Conservation (phyloP, 2,329 filamentous ascomycete species). For the Colletotrichum agaves region DNA sequence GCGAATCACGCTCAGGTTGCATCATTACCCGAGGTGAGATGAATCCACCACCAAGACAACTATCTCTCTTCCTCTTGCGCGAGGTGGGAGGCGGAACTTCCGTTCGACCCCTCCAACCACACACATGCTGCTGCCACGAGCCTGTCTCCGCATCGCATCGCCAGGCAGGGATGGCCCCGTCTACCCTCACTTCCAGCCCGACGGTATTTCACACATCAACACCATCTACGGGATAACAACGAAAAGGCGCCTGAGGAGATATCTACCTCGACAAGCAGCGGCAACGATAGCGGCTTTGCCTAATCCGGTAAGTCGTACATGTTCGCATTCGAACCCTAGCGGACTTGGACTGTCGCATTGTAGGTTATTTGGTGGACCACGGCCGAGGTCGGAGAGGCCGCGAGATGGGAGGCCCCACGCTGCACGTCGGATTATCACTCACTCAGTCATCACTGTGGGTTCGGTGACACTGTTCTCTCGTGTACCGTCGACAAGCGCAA, state of each 20-base stretch:
- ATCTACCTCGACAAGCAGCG: neutral
- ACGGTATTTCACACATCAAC: neutral
- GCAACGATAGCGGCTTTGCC: constrained; percentile 3
- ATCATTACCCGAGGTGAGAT: constrained; percentile 30
- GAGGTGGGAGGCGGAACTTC: constrained; percentile 28
- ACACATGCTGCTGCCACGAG: neutral
- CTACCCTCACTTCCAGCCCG: neutral
- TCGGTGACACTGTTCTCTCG: constrained; percentile 7
- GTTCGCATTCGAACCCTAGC: neutral
- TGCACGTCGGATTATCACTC: neutral
- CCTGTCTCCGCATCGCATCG: constrained; percentile 18
- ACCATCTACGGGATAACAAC: neutral
- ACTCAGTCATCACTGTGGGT: constrained; percentile 17
- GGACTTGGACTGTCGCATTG: constrained; percentile 1
- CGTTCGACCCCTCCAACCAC: constrained; percentile 33
- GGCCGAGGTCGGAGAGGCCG: constrained; percentile 29
- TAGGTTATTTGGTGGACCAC: constrained; percentile 34
- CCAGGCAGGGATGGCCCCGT: neutral
- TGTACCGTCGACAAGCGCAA: neutral
- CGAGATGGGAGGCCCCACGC: neutral
- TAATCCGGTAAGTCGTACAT: neutral
- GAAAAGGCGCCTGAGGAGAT: neutral
- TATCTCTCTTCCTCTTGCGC: constrained; percentile 12
- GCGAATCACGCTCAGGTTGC: neutral
- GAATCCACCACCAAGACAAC: constrained; percentile 9